phyloP scores from a whole-genome alignment of 805 yeast species.

The Saturnispora kantuleensis region DNA sequence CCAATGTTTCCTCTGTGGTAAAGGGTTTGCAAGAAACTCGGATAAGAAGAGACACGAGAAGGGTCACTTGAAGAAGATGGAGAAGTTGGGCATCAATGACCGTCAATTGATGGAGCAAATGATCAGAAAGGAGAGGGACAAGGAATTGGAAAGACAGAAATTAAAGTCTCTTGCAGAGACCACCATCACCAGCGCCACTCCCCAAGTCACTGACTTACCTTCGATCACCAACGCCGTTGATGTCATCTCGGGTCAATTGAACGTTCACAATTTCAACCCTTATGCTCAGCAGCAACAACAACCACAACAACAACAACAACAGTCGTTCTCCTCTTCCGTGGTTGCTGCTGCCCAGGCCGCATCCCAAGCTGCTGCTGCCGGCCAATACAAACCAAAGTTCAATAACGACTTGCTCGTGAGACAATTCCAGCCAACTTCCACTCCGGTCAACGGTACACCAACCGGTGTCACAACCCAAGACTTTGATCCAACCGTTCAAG shows the following conservation, averaged over 20 bases:
- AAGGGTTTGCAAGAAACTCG: slow-evolving; percentile 13
- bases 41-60: slow-evolving; percentile 14
- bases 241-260: slow-evolving; percentile 7
- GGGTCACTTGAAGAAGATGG: slow-evolving; percentile 9
- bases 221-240: slow-evolving; percentile 7
- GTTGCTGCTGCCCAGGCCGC: neutral
- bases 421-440: slow-evolving; percentile 6
- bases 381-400: slow-evolving; percentile 7
- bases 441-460: no score
- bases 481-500: no score
- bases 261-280: slow-evolving; percentile 3
- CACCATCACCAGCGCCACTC: neutral
- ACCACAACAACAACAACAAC: neutral
- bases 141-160: slow-evolving; percentile 8
- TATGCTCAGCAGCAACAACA: slow-evolving; percentile 5
- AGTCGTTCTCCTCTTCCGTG: neutral
- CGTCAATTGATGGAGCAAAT: slow-evolving; percentile 8
- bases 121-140: slow-evolving; percentile 8
- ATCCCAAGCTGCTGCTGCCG: neutral
- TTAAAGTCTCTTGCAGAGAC: slow-evolving; percentile 6
- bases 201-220: slow-evolving; percentile 1
- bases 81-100: slow-evolving; percentile 6
- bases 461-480: no score
- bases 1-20: slow-evolving; percentile 10
- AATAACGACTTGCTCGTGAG: slow-evolving; percentile 8